phyloP scores from a whole-genome alignment of 129 eudicot genomes.

The Sambucus nigra region DNA sequence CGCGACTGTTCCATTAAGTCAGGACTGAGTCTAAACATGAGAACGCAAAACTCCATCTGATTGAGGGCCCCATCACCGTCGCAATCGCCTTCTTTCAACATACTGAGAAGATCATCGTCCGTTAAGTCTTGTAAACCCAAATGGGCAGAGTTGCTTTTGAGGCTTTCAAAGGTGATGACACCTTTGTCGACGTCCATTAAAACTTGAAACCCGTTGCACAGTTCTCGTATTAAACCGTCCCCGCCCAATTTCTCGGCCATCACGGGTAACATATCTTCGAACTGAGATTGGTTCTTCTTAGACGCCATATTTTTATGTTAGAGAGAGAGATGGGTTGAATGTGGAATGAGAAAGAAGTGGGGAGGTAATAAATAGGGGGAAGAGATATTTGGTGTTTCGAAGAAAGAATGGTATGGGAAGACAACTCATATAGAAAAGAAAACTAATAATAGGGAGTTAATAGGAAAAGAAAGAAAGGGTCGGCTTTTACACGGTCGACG shows the following conservation, averaged over 20 bases:
- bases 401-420: too few species aligned
- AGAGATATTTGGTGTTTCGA: slow-evolving; percentile 20
- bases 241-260: slow-evolving; percentile 82
- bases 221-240: slow-evolving; percentile 63
- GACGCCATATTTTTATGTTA: slow-evolving; percentile 21
- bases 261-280: slow-evolving; percentile 54
- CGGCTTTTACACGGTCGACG: too few species aligned
- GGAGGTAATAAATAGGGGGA: slow-evolving; percentile 9
- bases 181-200: slow-evolving; percentile 60
- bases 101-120: slow-evolving; percentile 47
- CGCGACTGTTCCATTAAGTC: slow-evolving; percentile 66
- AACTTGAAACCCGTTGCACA: slow-evolving; percentile 64
- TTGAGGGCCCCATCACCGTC: slow-evolving; percentile 70
- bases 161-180: slow-evolving; percentile 69
- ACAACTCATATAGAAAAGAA: too few species aligned
- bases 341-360: slow-evolving; percentile 1
- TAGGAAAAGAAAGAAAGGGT: too few species aligned
- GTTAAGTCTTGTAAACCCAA: slow-evolving; percentile 55
- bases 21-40: slow-evolving; percentile 80
- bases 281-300: slow-evolving; percentile 24
- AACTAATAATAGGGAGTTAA: too few species aligned
- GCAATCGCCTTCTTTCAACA: slow-evolving; percentile 61
- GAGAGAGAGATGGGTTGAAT: slow-evolving; percentile 5
- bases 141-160: slow-evolving; percentile 43
- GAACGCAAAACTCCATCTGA: slow-evolving; percentile 84